Conservation (phyloP, 345 rosid species). For the Cochlearia excelsa region DNA sequence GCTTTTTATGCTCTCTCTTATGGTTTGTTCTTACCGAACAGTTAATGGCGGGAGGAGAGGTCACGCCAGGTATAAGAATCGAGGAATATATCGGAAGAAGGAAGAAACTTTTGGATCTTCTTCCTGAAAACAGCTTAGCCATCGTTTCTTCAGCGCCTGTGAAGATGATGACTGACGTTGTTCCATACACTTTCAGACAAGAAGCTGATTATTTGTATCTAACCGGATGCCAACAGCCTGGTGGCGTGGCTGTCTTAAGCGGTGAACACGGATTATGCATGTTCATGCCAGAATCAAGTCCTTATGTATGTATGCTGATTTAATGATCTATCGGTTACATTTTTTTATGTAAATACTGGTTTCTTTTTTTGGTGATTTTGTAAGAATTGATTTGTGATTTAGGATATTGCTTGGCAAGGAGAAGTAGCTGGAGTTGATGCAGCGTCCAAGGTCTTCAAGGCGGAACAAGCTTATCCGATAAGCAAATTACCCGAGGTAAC, state of each 20-base stretch:
- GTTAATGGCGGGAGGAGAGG: constrained; percentile 84
- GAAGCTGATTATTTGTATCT: constrained; percentile 83
- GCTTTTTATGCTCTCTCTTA: constrained; percentile 17
- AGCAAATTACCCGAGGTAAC: constrained; percentile 64
- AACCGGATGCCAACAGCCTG: constrained; percentile 95
- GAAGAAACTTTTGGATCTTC: constrained; percentile 66
- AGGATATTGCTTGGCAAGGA: constrained; percentile 95
- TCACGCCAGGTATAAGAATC: constrained; percentile 72
- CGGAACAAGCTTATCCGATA: constrained; percentile 79
- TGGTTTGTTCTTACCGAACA: constrained; percentile 31
- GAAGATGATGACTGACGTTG: constrained; percentile 97
- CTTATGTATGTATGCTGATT: constrained; percentile 59
- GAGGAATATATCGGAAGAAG: constrained; percentile 81
- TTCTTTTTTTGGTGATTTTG: constrained; percentile 1
- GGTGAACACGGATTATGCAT: constrained; percentile 81
- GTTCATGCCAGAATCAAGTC: constrained; percentile 94
- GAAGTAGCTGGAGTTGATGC: constrained; percentile 84
- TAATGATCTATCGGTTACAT: background rate
- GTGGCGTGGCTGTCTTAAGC: constrained; percentile 83
- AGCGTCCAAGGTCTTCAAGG: constrained; percentile 73
- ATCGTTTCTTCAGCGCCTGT: constrained; percentile 80
- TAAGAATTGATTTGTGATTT: constrained; percentile 22
- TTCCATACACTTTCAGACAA: constrained; percentile 82
- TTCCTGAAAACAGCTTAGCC: constrained; percentile 73
- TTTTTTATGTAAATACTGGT: background rate